phyloP scores from a whole-genome alignment of 805 yeast species.

The Candida maris region DNA sequence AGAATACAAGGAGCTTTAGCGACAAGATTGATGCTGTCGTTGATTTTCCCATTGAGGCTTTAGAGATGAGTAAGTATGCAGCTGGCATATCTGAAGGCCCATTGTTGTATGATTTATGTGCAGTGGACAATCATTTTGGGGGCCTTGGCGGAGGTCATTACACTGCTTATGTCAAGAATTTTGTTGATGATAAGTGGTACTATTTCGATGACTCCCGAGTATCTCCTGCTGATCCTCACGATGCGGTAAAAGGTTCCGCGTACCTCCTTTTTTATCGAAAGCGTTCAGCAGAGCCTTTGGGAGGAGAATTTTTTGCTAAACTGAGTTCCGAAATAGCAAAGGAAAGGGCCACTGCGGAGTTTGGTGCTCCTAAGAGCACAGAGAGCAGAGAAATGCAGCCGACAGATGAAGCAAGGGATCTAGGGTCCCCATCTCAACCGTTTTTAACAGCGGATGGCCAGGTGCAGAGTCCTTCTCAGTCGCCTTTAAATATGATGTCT shows the following conservation, averaged over 20 bases:
- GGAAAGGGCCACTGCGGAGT: constrained; percentile 9
- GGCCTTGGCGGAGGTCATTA: constrained; percentile 98
- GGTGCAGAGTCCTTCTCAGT: constrained; percentile 1
- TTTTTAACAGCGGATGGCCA: constrained; percentile 3
- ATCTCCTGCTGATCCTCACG: constrained; percentile 52
- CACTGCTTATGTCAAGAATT: constrained; percentile 83
- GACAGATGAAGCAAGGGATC: background rate
- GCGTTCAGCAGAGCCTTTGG: constrained; percentile 39
- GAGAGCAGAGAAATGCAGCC: constrained; percentile 2
- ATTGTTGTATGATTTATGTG: constrained; percentile 76
- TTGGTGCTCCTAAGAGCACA: background rate
- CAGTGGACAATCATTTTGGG: constrained; percentile 94
- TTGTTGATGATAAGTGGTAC: constrained; percentile 77
- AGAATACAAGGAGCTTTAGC: constrained; percentile 76
- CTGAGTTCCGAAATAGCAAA: constrained; percentile 39
- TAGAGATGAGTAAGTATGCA: constrained; percentile 67
- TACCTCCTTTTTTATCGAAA: constrained; percentile 81
- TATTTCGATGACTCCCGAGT: constrained; percentile 87
- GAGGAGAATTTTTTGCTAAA: constrained; percentile 43
- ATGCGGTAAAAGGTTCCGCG: constrained; percentile 72
- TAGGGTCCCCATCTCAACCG: constrained; percentile 7
- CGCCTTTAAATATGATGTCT: background rate
- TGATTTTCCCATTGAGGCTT: constrained; percentile 79
- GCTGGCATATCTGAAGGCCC: constrained; percentile 34
- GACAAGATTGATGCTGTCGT: constrained; percentile 86